These are phyloP conservation scores for Funneliformis geosporum DNA, from an alignment of 192 early-diverging fungal species.

Conservation along the genomic window DNA sequence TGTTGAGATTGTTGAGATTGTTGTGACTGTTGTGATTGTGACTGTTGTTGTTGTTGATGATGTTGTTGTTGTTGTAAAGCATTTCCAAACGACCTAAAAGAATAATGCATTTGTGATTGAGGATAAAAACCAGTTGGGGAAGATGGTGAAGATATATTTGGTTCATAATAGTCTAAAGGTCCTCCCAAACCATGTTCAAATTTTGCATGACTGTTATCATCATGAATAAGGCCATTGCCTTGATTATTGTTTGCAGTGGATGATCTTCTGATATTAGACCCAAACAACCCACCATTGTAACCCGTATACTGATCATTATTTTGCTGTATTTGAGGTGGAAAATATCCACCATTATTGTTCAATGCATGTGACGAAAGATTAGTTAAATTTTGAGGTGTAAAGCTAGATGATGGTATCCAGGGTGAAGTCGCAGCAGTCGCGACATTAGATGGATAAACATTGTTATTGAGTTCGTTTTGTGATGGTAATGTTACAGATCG, in stretches of 20 bases:
- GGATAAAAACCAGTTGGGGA: conserved; percentile 27
- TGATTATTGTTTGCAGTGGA: conserved; percentile 16
- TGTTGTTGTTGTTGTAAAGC: conserved; percentile 27
- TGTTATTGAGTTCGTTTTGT: conserved; percentile 31
- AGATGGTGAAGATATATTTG: not conserved
- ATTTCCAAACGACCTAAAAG: conserved; percentile 27
- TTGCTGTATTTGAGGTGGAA: conserved; percentile 28
- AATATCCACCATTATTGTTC: conserved; percentile 28
- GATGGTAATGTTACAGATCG: conserved; percentile 25
- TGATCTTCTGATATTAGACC: conserved; percentile 31
- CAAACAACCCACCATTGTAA: conserved; percentile 26
- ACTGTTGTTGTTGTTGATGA: conserved; percentile 6
- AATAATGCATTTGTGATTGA: conserved; percentile 25
- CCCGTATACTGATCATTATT: conserved; percentile 29
- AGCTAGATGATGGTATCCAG: conserved; percentile 20
- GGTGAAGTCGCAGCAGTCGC: conserved; percentile 19
- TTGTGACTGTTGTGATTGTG: conserved; percentile 7
- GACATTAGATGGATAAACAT: conserved; percentile 9
- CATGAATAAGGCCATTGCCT: conserved; percentile 24
- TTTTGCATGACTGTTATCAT: conserved; percentile 30
- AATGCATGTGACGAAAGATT: conserved; percentile 22
- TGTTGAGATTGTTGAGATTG: conserved; percentile 5
- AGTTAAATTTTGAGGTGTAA: not conserved
- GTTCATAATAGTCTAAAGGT: conserved; percentile 34
- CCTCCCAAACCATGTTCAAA: conserved; percentile 32